phyloP scores from a whole-genome alignment of 2,329 filamentous ascomycete genomes.

The Curvularia hawaiiensis region DNA sequence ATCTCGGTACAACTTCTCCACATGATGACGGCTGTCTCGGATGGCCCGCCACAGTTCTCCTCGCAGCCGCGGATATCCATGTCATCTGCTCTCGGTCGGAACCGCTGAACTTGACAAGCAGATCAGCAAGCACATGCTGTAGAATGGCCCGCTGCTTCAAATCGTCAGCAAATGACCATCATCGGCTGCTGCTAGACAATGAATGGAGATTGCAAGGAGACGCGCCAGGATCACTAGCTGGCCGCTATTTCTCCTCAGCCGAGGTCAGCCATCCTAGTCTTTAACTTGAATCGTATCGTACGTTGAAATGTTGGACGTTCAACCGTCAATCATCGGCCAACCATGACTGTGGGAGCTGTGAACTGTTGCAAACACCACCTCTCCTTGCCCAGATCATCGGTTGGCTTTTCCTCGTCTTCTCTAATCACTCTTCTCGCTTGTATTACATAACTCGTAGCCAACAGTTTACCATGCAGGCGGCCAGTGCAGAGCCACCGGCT shows the following conservation, averaged over 20 bases:
- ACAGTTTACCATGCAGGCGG: background rate
- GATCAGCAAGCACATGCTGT: constrained; percentile 1
- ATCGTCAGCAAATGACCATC: background rate
- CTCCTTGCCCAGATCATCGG: background rate
- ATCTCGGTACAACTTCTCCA: background rate
- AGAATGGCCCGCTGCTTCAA: background rate
- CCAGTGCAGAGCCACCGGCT: background rate
- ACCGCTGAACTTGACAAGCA: background rate
- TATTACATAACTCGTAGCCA: background rate
- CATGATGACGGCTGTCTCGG: background rate
- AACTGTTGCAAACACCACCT: background rate
- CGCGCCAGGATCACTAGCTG: background rate
- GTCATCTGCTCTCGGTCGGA: background rate
- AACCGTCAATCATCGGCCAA: background rate
- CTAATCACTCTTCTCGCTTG: background rate
- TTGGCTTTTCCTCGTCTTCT: background rate
- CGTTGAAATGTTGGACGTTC: background rate
- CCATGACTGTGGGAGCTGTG: background rate
- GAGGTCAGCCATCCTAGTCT: background rate
- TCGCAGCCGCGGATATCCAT: background rate
- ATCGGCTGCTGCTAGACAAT: background rate
- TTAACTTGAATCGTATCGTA: too few species aligned
- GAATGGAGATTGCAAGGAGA: background rate
- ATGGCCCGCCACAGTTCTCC: background rate
- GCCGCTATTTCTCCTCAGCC: background rate